Conservation (phyloP, 2,329 filamentous ascomycete species). For the Macrophomina tecta region DNA sequence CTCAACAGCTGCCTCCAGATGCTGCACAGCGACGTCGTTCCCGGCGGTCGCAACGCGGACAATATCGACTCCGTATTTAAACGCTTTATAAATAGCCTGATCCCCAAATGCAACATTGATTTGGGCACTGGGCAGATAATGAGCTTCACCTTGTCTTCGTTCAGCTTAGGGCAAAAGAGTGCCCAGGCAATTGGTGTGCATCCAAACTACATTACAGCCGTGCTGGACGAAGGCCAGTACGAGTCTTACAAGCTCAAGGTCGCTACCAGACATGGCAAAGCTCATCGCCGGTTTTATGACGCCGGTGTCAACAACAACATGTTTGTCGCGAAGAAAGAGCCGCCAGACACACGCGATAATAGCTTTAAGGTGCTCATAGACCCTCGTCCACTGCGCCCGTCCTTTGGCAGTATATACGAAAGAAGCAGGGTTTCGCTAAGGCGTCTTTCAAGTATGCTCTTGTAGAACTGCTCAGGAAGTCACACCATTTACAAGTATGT, state of each 20-base stretch:
- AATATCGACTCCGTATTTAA: slow-evolving; percentile 97
- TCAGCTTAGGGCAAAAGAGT: slow-evolving; percentile 99
- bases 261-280: too few relatives aligned
- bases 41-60: slow-evolving; percentile 95
- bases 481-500: too few relatives aligned
- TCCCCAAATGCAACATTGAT: slow-evolving; percentile 92
- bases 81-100: slow-evolving; percentile 96
- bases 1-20: slow-evolving; percentile 98
- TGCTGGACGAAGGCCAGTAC: slow-evolving; percentile 87
- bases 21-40: slow-evolving; percentile 90
- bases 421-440: too few relatives aligned
- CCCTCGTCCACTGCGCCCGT: too few relatives aligned
- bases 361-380: too few relatives aligned
- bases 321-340: too few relatives aligned
- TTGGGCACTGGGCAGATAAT: slow-evolving; percentile 98
- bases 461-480: too few relatives aligned
- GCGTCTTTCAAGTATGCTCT: too few relatives aligned
- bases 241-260: slow-evolving; percentile 68
- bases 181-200: slow-evolving; percentile 97
- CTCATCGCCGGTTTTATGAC: too few relatives aligned
- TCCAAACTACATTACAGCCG: slow-evolving; percentile 92
- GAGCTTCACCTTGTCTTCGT: slow-evolving; percentile 82
- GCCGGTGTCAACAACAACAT: too few relatives aligned
- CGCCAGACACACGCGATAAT: too few relatives aligned
- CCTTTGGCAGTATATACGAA: too few relatives aligned